Evolutionary conservation across 345 rosid genomes (phyloP), one percentile per base, ranked within the genome.

Genomic region (Eucalyptus albens): DNA sequence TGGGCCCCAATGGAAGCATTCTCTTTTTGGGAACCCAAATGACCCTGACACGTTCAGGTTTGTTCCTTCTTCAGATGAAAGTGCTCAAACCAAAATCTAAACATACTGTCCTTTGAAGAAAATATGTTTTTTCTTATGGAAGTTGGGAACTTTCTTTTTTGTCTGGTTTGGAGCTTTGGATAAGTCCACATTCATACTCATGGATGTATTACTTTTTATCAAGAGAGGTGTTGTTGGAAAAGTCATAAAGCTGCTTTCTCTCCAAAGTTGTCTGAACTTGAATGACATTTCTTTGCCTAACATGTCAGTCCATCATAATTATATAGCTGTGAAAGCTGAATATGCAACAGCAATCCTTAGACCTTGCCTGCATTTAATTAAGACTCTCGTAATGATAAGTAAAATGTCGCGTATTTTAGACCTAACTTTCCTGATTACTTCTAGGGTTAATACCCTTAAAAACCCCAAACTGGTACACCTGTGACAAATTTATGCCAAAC

Each of bases 21-120:
- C 99, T 67, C 97, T 96, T 87, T 97, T 97, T 92, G 99, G 99
- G 91, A 97, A 97, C 93, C 99, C 99, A 91, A 97, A 93, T 92
- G 99, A 97, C 90, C 90, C 93, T 50, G 99, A 97, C 90, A 97
- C 99, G 91, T 95, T 95, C 95, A 97, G 99, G 99, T 97, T 90
- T 89, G 81, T 72, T 40, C 26, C 31, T 9, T 40, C 26, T 31
- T 86, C 65, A 50, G 45, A 51, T 86, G 33, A n/a, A 7, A 50
- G 9, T 53, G 62, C 47, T 77, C 29, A 31, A 55, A 53, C 37
- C 16, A 51, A 50, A 31, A 50, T 53, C 65, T 53, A 49, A 56
- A 51, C 24, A 47, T 50, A 53, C 19, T 17, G 26, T 50, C 55
- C 67, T 56, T 86, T 33, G 67, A 50, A 33, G 88, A 37, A 86